Percentiles rank a stretch among this genome's conserved stretches.
Conservation (phyloP, 2,329 filamentous ascomycete species). For the Tolypocladium nubicola region DNA sequence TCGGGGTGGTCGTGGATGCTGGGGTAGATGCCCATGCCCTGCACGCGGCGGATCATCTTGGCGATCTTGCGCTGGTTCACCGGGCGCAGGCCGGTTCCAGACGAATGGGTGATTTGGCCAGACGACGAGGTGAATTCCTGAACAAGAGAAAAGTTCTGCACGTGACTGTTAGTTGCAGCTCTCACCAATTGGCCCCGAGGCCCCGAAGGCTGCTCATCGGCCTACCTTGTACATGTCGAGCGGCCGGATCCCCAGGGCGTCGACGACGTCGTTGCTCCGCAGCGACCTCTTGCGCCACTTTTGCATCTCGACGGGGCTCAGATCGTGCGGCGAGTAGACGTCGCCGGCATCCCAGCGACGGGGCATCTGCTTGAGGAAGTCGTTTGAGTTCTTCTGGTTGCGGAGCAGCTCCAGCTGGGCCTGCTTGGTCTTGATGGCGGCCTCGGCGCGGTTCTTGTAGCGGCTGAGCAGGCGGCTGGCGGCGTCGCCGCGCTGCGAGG, state of each 20-base stretch:
- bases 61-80: constrained; percentile 90
- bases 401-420: constrained; percentile 25
- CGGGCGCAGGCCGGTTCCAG: constrained; percentile 66
- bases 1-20: constrained; percentile 85
- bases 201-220: no score
- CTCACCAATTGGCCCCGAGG: not conserved
- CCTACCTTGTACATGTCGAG: constrained; percentile 75
- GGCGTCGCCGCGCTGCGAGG: constrained; percentile 13
- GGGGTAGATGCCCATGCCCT: constrained; percentile 86
- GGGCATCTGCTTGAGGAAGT: constrained; percentile 52
- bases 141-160: constrained; percentile 83
- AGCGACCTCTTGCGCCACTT: constrained; percentile 62
- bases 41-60: constrained; percentile 79
- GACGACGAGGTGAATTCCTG: constrained; percentile 78
- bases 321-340: constrained; percentile 82
- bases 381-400: constrained; percentile 30
- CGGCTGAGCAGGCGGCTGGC: constrained; percentile 17
- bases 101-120: constrained; percentile 74
- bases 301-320: constrained; percentile 64
- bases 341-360: constrained; percentile 70
- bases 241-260: constrained; percentile 70
- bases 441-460: constrained; percentile 11
- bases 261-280: constrained; percentile 61
- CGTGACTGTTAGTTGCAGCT: not conserved
- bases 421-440: constrained; percentile 16